These are phyloP conservation scores for Acer yangbiense DNA, from an alignment of 345 rosid species.

Conservation along the genomic window DNA sequence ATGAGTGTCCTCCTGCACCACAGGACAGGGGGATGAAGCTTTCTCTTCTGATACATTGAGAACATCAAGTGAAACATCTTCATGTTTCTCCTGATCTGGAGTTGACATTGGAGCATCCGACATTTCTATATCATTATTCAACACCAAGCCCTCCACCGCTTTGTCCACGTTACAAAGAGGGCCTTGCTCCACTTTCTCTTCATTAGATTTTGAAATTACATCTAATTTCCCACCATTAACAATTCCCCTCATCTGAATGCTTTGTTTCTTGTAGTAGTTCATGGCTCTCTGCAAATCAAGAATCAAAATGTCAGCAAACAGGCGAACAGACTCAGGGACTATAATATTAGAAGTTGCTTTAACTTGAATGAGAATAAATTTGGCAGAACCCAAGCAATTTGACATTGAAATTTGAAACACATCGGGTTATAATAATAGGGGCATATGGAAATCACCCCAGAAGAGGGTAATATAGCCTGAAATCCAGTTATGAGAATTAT, in stretches of 20 bases:
- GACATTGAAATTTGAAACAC: neutral
- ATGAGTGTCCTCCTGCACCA: slow-evolving; percentile 11
- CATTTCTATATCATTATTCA: slow-evolving; percentile 31
- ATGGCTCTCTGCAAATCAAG: slow-evolving; percentile 68
- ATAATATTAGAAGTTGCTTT: neutral
- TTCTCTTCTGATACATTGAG: slow-evolving; percentile 20
- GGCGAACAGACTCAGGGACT: neutral
- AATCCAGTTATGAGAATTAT: neutral
- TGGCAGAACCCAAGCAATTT: neutral
- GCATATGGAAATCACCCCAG: neutral
- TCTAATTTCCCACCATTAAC: slow-evolving; percentile 29
- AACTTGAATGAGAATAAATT: neutral
- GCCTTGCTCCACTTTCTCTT: slow-evolving; percentile 28
- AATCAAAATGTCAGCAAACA: slow-evolving; percentile 15
- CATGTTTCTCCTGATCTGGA: slow-evolving; percentile 27
- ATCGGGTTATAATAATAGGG: neutral
- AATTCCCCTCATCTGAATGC: slow-evolving; percentile 44
- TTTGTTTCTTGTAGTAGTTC: slow-evolving; percentile 75
- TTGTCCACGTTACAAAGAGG: slow-evolving; percentile 17
- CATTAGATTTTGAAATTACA: slow-evolving; percentile 30
- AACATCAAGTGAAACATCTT: slow-evolving; percentile 18
- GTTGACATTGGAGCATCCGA: slow-evolving; percentile 11
- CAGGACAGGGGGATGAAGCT: slow-evolving; percentile 22
- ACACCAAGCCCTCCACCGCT: slow-evolving; percentile 15
- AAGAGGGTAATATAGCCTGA: neutral